Percentiles rank a stretch among this genome's conserved stretches.
phyloP scores from a whole-genome alignment of 176 grass and related monocot genomes.

The Alloteropsis semialata region DNA sequence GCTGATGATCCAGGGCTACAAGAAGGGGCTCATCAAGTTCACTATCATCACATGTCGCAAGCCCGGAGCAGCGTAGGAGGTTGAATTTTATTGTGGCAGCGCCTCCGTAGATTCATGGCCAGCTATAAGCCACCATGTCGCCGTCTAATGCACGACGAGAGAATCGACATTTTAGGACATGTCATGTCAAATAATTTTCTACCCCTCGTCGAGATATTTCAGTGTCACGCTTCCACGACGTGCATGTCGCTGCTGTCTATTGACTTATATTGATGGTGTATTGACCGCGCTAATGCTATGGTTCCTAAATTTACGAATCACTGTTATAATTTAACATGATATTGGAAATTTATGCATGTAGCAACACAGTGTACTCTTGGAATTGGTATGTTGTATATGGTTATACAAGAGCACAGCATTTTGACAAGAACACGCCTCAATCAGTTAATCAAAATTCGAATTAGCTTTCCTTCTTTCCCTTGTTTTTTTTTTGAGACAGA shows the following conservation, averaged over 20 bases:
- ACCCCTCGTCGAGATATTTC: background rate
- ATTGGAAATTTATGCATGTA: too few relatives aligned
- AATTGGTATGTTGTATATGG: too few relatives aligned
- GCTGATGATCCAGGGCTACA: conserved; percentile 92
- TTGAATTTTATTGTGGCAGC: background rate
- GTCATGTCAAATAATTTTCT: background rate
- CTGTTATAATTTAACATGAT: too few relatives aligned
- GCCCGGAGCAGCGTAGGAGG: conserved; percentile 32
- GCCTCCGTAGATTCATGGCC: background rate
- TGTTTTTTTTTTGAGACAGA: too few relatives aligned
- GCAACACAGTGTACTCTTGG: too few relatives aligned
- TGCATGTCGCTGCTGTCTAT: background rate
- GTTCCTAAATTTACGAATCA: too few relatives aligned
- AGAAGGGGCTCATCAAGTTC: conserved; percentile 92
- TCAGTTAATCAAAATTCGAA: too few relatives aligned
- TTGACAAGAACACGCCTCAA: too few relatives aligned
- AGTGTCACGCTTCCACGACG: background rate
- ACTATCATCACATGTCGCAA: conserved; percentile 82
- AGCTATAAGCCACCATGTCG: background rate
- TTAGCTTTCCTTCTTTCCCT: too few relatives aligned
- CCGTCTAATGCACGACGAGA: background rate
- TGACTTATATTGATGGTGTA: too few relatives aligned
- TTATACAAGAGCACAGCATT: too few relatives aligned
- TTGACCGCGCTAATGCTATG: too few relatives aligned
- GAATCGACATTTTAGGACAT: background rate